Evolutionary conservation across 441 rosid genomes (phyloP), one percentile per base, ranked within the genome.

Genomic region (Omphalea diandra): DNA sequence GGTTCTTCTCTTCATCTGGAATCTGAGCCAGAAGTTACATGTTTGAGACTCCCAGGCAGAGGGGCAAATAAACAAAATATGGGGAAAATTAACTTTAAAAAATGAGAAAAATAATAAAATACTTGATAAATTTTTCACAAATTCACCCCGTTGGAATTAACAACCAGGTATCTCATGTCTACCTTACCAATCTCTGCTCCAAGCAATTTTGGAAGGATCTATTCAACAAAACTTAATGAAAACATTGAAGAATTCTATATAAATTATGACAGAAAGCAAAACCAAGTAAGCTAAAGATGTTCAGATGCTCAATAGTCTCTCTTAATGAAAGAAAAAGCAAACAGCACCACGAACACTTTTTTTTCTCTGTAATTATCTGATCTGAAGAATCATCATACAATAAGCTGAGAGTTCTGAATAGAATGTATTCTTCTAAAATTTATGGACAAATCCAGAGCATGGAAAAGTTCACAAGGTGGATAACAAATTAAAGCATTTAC

Each of bases 1-100:
- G 84, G 78, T 86, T 83, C 82, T 92, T 95, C 85, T 95, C 99
- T 73, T 92, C 99, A 47, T 92, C 99, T 35, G 98, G 99, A 71
- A 95, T 81, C 98, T 95, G 63, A 72, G 53, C 44, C 33, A 74
- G 83, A 67, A 59, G 53, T 57, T n/a, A 66, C 10, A 29, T 44
- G 41, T 11, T 38, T 54, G 43, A 40, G 9, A 7, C 43, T 31
- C 6, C 5, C 4, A 24, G 10, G 1, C 1, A 56, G 26, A 0
- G 15, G 24, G 10, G 55, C 7, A 70, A 43, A 22, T 5, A 29
- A 5, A 44, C 6, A 29, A 18, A 59, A 46, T 12, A 14, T 5
- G 43, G 49, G 60, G 18, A 24, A 59, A 41, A 14, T 20, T 43
- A 15, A 26, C 41, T 20, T 15, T n/a, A n/a, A 33, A 24, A 7